Conservation (phyloP, 176 grass and related monocot species). For the Zoysia pacifica region DNA sequence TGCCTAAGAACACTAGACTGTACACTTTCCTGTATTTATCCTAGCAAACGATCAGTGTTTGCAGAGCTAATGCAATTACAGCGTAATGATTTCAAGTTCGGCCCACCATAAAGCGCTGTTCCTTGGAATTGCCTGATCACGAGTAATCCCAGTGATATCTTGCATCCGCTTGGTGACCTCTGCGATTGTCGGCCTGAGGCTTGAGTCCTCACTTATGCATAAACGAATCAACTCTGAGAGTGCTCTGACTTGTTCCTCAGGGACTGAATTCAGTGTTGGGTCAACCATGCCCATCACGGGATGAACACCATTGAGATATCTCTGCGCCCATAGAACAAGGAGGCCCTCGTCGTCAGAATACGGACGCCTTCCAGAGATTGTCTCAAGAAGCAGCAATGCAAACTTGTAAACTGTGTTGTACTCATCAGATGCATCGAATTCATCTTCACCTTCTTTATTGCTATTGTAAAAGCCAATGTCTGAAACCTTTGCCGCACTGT, state of each 20-base stretch:
- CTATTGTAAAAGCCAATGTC: conserved; percentile 40
- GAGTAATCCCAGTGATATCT: conserved; percentile 64
- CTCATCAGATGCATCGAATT: conserved; percentile 41
- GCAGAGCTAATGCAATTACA: conserved; percentile 19
- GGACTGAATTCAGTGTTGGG: conserved; percentile 62
- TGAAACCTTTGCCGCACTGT: conserved; percentile 74
- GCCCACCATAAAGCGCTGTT: conserved; percentile 78
- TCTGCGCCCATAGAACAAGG: conserved; percentile 79
- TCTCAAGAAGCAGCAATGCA: conserved; percentile 82
- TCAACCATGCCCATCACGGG: conserved; percentile 73
- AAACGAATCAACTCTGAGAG: conserved; percentile 57
- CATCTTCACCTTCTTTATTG: conserved; percentile 41
- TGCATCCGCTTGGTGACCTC: conserved; percentile 61
- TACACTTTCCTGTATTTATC: conserved; percentile 27
- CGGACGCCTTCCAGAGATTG: conserved; percentile 80
- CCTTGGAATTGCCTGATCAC: conserved; percentile 53
- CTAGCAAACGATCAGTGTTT: not conserved
- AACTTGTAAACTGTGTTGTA: conserved; percentile 67
- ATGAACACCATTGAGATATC: conserved; percentile 64
- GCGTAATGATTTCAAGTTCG: conserved; percentile 75
- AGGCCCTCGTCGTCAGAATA: conserved; percentile 78
- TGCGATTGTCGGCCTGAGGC: conserved; percentile 51
- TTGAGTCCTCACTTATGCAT: conserved; percentile 59
- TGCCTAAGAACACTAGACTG: conserved; percentile 28
- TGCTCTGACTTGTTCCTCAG: conserved; percentile 47